A percentile compares a stretch with the other conserved stretches of the same genome.
phyloP scores from a whole-genome alignment of 805 yeast species.

The Yarrowia sp. region DNA sequence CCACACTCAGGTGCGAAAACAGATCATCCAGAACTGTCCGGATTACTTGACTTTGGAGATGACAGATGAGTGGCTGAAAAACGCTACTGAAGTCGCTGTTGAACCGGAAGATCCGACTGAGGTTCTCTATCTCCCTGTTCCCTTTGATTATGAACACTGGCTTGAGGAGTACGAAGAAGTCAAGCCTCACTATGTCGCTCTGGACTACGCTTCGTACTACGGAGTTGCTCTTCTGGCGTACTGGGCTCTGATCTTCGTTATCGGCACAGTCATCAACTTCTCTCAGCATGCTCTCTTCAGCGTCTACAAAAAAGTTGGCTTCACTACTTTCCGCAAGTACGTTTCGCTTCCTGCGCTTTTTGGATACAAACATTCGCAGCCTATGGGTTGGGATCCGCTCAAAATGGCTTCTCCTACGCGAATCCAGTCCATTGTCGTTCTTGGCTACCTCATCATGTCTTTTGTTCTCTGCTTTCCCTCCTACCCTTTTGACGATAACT shows the following conservation, averaged over 20 bases:
- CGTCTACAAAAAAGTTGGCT: conserved; percentile 28
- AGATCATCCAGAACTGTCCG: background rate
- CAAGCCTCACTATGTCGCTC: background rate
- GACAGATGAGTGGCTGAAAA: background rate
- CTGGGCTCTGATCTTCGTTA: conserved; percentile 36
- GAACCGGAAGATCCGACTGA: background rate
- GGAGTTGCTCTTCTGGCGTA: conserved; percentile 38
- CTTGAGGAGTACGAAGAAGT: conserved; percentile 14
- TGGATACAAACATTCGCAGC: conserved; percentile 36
- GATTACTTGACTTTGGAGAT: background rate
- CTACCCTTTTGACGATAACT: conserved; percentile 31
- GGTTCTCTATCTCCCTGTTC: background rate
- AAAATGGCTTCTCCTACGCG: conserved; percentile 43
- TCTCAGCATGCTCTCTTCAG: background rate
- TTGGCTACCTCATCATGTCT: conserved; percentile 40
- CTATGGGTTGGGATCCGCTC: conserved; percentile 31
- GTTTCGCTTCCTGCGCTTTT: conserved; percentile 40
- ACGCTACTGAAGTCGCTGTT: background rate
- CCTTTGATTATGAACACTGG: background rate
- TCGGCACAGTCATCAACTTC: conserved; percentile 32
- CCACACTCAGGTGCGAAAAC: conserved; percentile 17
- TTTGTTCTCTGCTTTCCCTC: conserved; percentile 31
- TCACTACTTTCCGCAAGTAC: conserved; percentile 32
- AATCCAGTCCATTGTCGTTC: conserved; percentile 43
- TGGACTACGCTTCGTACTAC: conserved; percentile 22